Evolutionary conservation across 805 yeast genomes (phyloP), one percentile per base, ranked within the genome.

Genomic region (Candida boidinii): DNA sequence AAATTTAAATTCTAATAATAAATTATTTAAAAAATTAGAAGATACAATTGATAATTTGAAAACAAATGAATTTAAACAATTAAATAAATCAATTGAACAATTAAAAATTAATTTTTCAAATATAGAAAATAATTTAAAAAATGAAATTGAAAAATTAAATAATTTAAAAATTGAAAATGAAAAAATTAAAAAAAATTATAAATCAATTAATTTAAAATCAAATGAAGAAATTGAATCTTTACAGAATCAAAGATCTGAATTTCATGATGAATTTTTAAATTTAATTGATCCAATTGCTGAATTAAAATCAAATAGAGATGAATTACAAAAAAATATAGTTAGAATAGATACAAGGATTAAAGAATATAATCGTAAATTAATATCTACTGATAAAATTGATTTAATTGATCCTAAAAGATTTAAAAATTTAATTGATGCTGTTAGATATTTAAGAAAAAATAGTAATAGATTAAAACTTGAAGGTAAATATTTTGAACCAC

Each of bases 401-500:
- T 45, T 73, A 4, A 49, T 80, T 17, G 67, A 68, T 38, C 46
- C 24, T 29, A 44, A 43, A 7, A 30, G 50, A 37, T 32, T 57
- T 51, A 33, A 35, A 2, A 25, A 35, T 33, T 14, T 58, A 29
- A 41, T 48, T 27, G 60, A 54, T 13, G 68, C 73, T 7, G 62
- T 76, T 2, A 36, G 49, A 18, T 45, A 58, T 12, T 49, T 80
- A 27, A 61, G 79, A 29, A 41, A 57, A 11, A 43, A 60, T 15
- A 49, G 54, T 17, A 45, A 47, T 2, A 49, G 51, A 5, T 61
- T 31, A 5, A 28, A 38, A 2, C 18, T 76, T 31, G 48, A 54
- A 29, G 56, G 56, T 1, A 51, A 55, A 10, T 72, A 82, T 34
- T 73, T 63, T 36, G 94, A 82, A 46, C 94, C 95, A 1, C 88